These are phyloP conservation scores for Pleurotus djamor DNA, from an alignment of 768 basidiomycete species.

Conservation along the genomic window DNA sequence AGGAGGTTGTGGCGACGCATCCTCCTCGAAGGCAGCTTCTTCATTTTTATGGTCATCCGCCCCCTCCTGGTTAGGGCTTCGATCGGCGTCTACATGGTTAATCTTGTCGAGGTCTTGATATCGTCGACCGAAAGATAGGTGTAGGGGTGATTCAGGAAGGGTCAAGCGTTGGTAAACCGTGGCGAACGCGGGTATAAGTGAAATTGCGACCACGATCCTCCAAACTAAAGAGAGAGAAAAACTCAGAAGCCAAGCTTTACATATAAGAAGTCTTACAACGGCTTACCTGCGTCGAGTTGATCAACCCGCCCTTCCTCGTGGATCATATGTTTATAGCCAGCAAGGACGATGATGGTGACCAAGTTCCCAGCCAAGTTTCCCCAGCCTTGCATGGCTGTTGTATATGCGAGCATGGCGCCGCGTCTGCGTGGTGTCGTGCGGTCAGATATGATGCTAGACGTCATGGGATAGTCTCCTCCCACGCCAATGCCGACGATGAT, in stretches of 20 bases:
- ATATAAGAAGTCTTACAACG: background rate
- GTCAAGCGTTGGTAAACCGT: slow-evolving; percentile 78
- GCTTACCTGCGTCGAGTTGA: slow-evolving; percentile 69
- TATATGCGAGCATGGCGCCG: slow-evolving; percentile 74
- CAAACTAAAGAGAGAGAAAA: slow-evolving; percentile 41
- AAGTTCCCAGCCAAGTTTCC: slow-evolving; percentile 65
- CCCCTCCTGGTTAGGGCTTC: slow-evolving; percentile 19
- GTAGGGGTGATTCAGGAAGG: slow-evolving; percentile 59
- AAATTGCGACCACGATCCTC: slow-evolving; percentile 71
- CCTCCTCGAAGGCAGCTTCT: background rate
- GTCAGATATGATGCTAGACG: slow-evolving; percentile 65
- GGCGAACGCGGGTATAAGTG: slow-evolving; percentile 70
- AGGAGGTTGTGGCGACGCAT: slow-evolving; percentile 5
- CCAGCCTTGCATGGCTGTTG: slow-evolving; percentile 80
- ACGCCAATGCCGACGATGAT: slow-evolving; percentile 77
- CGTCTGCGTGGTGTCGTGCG: slow-evolving; percentile 62
- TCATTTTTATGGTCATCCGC: background rate
- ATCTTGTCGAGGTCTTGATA: slow-evolving; percentile 41
- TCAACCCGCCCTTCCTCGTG: slow-evolving; percentile 51
- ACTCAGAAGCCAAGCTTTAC: background rate
- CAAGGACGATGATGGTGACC: slow-evolving; percentile 60
- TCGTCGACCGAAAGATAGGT: slow-evolving; percentile 16
- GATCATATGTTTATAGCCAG: slow-evolving; percentile 63
- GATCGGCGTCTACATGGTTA: slow-evolving; percentile 7
- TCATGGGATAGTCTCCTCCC: slow-evolving; percentile 81